These are phyloP conservation scores for Colletotrichum siamense DNA, from an alignment of 2,329 filamentous ascomycete genomes.

Conservation along the genomic window DNA sequence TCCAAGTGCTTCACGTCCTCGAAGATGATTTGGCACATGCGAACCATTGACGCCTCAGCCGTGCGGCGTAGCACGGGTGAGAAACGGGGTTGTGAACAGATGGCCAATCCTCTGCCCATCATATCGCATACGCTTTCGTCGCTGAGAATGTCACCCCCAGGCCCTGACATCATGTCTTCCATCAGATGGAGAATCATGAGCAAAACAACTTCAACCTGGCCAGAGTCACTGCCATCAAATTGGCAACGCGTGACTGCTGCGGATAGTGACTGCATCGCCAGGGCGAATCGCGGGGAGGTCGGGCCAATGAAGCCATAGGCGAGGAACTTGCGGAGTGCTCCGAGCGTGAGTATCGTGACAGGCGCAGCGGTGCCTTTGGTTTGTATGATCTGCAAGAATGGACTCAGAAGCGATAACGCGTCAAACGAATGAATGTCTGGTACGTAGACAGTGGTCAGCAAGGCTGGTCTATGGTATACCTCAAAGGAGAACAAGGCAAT, in stretches of 20 bases:
- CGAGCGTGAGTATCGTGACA: slow-evolving; percentile 92
- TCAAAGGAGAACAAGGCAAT: background rate
- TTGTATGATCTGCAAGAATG: slow-evolving; percentile 95
- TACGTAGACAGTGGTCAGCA: slow-evolving; percentile 29
- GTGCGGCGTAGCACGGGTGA: slow-evolving; percentile 90
- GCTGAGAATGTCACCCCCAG: slow-evolving; percentile 90
- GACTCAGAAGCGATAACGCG: slow-evolving; percentile 85
- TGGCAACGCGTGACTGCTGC: slow-evolving; percentile 96
- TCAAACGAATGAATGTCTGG: slow-evolving; percentile 87
- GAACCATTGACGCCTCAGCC: slow-evolving; percentile 96
- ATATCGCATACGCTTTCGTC: slow-evolving; percentile 99
- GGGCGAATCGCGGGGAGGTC: slow-evolving; percentile 82
- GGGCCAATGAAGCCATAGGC: slow-evolving; percentile 90
- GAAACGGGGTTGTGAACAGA: slow-evolving; percentile 92
- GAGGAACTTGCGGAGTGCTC: slow-evolving; percentile 95
- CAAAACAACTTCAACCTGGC: slow-evolving; percentile 94
- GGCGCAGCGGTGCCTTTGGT: slow-evolving; percentile 95
- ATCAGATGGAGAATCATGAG: slow-evolving; percentile 95
- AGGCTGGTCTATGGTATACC: background rate
- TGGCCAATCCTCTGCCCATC: slow-evolving; percentile 97
- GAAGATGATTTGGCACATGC: slow-evolving; percentile 99
- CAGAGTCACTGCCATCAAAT: slow-evolving; percentile 94
- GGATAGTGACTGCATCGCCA: slow-evolving; percentile 94
- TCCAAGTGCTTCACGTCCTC: slow-evolving; percentile 89
- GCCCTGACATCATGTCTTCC: slow-evolving; percentile 97